Evolutionary conservation across 1,284 basidiomycete species (phyloP).

Genomic region (Melampsora larici-populina): DNA sequence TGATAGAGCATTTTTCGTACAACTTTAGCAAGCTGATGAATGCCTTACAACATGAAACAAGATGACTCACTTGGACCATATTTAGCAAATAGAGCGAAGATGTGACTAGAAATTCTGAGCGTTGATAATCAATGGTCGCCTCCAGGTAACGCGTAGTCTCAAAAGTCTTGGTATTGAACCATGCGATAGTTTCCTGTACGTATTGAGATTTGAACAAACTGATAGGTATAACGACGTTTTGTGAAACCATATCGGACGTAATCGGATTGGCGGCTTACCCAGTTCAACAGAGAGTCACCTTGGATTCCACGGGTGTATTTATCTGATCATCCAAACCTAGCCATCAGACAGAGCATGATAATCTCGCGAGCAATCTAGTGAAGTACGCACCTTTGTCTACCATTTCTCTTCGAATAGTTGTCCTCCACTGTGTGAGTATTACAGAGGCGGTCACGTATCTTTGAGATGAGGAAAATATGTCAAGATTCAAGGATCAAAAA

Average conservation of each 20-base stretch:
- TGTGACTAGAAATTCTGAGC: conserved; percentile 69
- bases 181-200: conserved; percentile 60
- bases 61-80: conserved; percentile 64
- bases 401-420: conserved; percentile 56
- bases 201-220: conserved; percentile 48
- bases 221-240: conserved; percentile 50
- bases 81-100: conserved; percentile 70
- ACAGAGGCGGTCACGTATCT: conserved; percentile 49
- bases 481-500: conserved; percentile 44
- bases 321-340: conserved; percentile 6
- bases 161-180: conserved; percentile 75
- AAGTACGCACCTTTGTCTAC: conserved; percentile 44
- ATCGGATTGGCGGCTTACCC: conserved; percentile 65
- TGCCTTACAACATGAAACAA: not conserved
- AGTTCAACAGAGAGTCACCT: conserved; percentile 34
- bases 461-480: not conserved
- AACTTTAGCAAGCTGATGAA: not conserved
- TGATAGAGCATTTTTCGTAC: not conserved
- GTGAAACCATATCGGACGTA: conserved; percentile 56
- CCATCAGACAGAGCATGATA: not conserved
- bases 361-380: not conserved
- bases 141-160: conserved; percentile 70
- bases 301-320: conserved; percentile 41
- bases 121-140: conserved; percentile 72
- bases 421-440: conserved; percentile 67